Conservation (phyloP, 2,329 filamentous ascomycete genomes). For the Claviceps maximensis region DNA sequence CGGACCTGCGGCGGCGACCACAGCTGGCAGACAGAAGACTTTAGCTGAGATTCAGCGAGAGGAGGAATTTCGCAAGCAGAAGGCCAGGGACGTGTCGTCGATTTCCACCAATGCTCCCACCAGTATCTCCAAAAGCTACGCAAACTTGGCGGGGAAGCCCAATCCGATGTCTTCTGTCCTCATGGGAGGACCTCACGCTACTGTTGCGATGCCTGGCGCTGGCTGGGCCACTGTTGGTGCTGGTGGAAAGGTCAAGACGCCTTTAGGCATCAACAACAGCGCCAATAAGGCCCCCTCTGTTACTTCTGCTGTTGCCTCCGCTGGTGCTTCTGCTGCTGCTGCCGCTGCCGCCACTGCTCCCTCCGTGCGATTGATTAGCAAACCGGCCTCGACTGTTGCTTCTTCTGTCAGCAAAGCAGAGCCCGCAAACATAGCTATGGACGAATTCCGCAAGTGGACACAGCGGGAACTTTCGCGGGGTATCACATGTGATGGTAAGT, state of each 20-base stretch:
- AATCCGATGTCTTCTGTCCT: slow-evolving; percentile 13
- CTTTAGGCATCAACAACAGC: slow-evolving; percentile 34
- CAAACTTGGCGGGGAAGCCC: slow-evolving; percentile 78
- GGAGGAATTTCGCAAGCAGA: slow-evolving; percentile 70
- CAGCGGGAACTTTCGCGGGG: slow-evolving; percentile 62
- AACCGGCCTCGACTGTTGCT: slow-evolving; percentile 31
- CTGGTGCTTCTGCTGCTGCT: slow-evolving; percentile 27
- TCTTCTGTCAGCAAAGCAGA: slow-evolving; percentile 26
- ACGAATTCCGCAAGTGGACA: slow-evolving; percentile 92
- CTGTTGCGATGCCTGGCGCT: slow-evolving; percentile 12
- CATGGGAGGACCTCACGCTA: slow-evolving; percentile 19
- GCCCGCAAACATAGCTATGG: slow-evolving; percentile 45
- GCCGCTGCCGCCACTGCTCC: slow-evolving; percentile 18
- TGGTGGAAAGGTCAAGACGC: slow-evolving; percentile 77
- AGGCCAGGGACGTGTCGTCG: slow-evolving; percentile 39
- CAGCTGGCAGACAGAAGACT: slow-evolving; percentile 59
- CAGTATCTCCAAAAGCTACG: slow-evolving; percentile 70
- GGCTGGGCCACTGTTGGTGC: slow-evolving; percentile 95
- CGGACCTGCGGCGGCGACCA: slow-evolving; percentile 10
- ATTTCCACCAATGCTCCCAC: slow-evolving; percentile 34
- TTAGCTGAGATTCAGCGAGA: slow-evolving; percentile 93
- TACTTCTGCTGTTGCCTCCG: slow-evolving; percentile 13
- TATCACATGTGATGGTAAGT: slow-evolving; percentile 44
- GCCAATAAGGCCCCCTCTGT: slow-evolving; percentile 28
- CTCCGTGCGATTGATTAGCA: slow-evolving; percentile 35